Evolutionary conservation across 164 flowering plant species (phyloP).

Genomic region (Aristolochia fimbriata): DNA sequence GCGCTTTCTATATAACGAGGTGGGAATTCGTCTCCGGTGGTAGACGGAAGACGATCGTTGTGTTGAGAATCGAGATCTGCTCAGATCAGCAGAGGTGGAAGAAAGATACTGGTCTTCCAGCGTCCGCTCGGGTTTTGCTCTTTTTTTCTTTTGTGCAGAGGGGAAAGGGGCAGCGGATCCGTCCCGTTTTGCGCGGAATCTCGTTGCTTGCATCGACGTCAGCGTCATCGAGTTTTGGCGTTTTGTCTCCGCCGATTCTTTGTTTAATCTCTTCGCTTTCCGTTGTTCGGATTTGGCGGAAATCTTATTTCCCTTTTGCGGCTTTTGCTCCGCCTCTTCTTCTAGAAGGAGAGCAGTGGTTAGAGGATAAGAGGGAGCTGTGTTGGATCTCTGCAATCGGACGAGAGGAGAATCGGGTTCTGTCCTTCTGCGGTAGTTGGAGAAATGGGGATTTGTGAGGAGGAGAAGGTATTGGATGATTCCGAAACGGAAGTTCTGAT

Average conservation of each 20-base stretch:
- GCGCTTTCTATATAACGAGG: too few relatives aligned
- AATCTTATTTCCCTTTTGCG: constrained; percentile 4
- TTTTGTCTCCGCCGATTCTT: too few relatives aligned
- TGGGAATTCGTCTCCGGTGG: too few relatives aligned
- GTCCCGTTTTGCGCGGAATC: not conserved
- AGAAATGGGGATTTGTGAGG: not conserved
- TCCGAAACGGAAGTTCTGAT: constrained; percentile 20
- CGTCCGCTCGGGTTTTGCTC: too few relatives aligned
- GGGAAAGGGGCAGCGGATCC: too few relatives aligned
- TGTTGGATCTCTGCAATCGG: not conserved
- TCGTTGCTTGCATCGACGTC: too few relatives aligned
- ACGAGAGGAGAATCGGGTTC: not conserved
- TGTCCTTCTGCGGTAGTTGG: not conserved
- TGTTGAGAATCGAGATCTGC: too few relatives aligned
- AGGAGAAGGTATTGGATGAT: not conserved
- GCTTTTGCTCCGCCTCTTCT: constrained; percentile 5
- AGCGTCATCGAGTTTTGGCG: too few relatives aligned
- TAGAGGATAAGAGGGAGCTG: not conserved
- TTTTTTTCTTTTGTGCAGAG: too few relatives aligned
- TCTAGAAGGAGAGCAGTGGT: not conserved
- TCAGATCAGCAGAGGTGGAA: too few relatives aligned
- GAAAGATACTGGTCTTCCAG: too few relatives aligned
- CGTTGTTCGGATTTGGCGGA: constrained; percentile 17
- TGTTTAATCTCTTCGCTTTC: constrained; percentile 5
- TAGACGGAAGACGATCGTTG: too few relatives aligned